A percentile compares a stretch with the other conserved stretches of the same genome.
These are phyloP conservation scores for Ophiocordyceps sinensis DNA, from an alignment of 2,329 filamentous ascomycete genomes.

Conservation along the genomic window DNA sequence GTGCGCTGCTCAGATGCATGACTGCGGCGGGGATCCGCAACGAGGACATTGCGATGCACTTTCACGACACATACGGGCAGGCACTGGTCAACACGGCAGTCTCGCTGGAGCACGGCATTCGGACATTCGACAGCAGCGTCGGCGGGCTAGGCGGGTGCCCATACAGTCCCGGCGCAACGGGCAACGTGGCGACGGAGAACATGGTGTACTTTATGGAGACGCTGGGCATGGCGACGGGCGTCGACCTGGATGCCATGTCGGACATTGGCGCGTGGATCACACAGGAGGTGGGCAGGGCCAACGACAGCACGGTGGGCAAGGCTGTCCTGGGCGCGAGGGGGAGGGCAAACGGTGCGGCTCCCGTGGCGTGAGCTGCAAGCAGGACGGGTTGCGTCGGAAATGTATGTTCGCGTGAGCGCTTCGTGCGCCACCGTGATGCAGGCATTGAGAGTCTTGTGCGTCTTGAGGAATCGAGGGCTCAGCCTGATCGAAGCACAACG, in stretches of 20 bases:
- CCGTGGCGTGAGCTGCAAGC: no score
- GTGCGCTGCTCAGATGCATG: constrained; percentile 49
- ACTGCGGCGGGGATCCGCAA: constrained; percentile 51
- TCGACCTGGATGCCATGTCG: constrained; percentile 51
- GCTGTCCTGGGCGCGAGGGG: constrained; percentile 40
- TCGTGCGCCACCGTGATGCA: no score
- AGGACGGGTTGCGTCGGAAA: no score
- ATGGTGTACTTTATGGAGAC: constrained; percentile 66
- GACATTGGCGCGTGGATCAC: constrained; percentile 64
- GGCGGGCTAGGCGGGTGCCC: constrained; percentile 74
- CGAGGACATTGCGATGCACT: constrained; percentile 66
- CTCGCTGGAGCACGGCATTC: constrained; percentile 60
- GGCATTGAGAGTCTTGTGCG: no score
- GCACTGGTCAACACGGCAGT: constrained; percentile 72
- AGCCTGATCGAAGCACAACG: no score
- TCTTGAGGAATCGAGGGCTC: no score
- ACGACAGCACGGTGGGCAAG: constrained; percentile 53
- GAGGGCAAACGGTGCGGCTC: constrained; percentile 4
- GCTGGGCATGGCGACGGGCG: constrained; percentile 59
- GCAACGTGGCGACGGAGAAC: constrained; percentile 77
- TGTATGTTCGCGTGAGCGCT: no score
- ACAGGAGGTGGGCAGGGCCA: constrained; percentile 42
- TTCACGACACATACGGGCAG: constrained; percentile 81
- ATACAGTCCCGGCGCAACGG: constrained; percentile 72
- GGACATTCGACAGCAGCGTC: constrained; percentile 68